These are phyloP conservation scores for Candida sp. DNA, from an alignment of 1,139 yeast species.

Conservation along the genomic window DNA sequence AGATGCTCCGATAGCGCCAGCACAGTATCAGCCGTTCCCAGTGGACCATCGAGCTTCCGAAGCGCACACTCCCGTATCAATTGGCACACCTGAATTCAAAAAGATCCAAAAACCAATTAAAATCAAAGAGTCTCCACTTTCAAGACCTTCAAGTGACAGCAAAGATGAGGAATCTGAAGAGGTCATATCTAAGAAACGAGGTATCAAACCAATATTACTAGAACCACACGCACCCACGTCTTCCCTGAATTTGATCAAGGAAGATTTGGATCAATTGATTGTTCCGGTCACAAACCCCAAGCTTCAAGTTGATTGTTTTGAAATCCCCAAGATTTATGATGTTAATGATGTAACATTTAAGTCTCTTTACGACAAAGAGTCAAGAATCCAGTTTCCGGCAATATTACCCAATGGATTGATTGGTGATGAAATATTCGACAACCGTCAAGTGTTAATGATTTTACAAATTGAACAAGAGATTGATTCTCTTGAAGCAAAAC, in stretches of 20 bases:
- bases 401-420: constrained; percentile 73
- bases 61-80: not conserved
- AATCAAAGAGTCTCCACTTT: not conserved
- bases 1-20: not conserved
- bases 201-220: constrained; percentile 23
- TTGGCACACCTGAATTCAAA: constrained; percentile 7
- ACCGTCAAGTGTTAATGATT: constrained; percentile 42
- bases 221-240: constrained; percentile 38
- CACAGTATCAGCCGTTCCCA: constrained; percentile 3
- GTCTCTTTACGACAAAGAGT: constrained; percentile 50
- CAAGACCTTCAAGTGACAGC: constrained; percentile 2
- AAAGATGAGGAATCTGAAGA: not conserved
- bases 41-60: not conserved
- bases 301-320: constrained; percentile 62
- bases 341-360: constrained; percentile 52
- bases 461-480: constrained; percentile 31
- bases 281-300: constrained; percentile 63
- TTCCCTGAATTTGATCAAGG: constrained; percentile 25
- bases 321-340: constrained; percentile 46
- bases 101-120: constrained; percentile 3
- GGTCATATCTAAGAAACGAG: not conserved
- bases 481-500: constrained; percentile 15
- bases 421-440: constrained; percentile 56
- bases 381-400: constrained; percentile 67
- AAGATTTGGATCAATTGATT: constrained; percentile 22